These are phyloP conservation scores for Parmelia sp. DNA, from an alignment of 495 filamentous ascomycete genomes.

Conservation along the genomic window DNA sequence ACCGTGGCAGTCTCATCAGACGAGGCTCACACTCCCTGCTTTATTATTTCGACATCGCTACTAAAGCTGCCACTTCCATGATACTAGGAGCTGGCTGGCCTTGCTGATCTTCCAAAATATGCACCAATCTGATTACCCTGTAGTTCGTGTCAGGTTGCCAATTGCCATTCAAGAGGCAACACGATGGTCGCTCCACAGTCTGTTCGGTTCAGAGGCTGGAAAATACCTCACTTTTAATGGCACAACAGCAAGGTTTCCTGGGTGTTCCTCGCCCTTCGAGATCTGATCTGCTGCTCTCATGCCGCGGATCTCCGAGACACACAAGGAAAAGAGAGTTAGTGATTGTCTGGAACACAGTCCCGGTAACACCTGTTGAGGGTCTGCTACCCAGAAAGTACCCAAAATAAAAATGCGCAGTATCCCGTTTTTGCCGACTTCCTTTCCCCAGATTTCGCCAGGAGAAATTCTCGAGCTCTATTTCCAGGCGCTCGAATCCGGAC, in stretches of 20 bases:
- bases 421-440: not conserved
- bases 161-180: too few species aligned
- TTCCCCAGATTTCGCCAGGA: constrained; percentile 18
- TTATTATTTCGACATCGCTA: not conserved
- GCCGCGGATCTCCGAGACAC: too few species aligned
- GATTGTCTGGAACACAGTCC: not conserved
- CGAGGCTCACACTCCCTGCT: not conserved
- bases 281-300: not conserved
- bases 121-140: not conserved
- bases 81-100: not conserved
- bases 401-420: too few species aligned
- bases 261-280: not conserved
- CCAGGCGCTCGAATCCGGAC: constrained; percentile 10
- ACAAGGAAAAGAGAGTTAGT: not conserved
- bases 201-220: constrained; percentile 12
- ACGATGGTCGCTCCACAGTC: too few species aligned
- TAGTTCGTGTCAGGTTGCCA: too few species aligned
- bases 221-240: constrained; percentile 1
- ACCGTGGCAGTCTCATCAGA: not conserved
- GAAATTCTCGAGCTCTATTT: constrained; percentile 4
- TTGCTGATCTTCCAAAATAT: not conserved
- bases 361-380: too few species aligned
- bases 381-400: too few species aligned
- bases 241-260: not conserved
- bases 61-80: not conserved